Percentiles rank a stretch among this genome's conserved stretches.
Evolutionary conservation across 169 alveolate genomes (phyloP).

Genomic region (Prorocentrum cordatum): DNA sequence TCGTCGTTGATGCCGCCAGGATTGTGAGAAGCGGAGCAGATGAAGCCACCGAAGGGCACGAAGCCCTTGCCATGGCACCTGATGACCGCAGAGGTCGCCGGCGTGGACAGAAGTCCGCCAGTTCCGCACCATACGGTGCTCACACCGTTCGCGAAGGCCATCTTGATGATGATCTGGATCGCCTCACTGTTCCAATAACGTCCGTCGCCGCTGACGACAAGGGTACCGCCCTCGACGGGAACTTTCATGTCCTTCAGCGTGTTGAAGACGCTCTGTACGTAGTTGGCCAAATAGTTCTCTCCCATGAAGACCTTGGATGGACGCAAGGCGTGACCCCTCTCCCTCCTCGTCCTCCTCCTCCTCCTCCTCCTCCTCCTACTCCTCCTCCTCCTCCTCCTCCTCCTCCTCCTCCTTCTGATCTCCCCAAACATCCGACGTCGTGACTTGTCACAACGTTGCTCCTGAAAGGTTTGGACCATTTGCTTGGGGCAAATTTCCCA

Average conservation of each 20-base stretch:
- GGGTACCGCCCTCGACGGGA: not conserved
- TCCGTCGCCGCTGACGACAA: slow-evolving; percentile 73
- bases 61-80: slow-evolving; percentile 79
- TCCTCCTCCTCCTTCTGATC: too few species aligned
- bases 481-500: too few species aligned
- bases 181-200: slow-evolving; percentile 71
- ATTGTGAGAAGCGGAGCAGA: slow-evolving; percentile 92
- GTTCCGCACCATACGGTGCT: slow-evolving; percentile 72
- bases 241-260: not conserved
- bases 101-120: slow-evolving; percentile 34
- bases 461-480: too few species aligned
- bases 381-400: too few species aligned
- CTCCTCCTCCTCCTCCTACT: too few species aligned
- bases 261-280: slow-evolving; percentile 68
- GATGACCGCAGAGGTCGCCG: slow-evolving; percentile 77
- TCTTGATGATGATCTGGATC: slow-evolving; percentile 51
- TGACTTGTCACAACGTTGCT: too few species aligned
- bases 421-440: too few species aligned
- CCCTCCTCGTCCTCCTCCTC: too few species aligned
- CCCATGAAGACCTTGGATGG: slow-evolving; percentile 58
- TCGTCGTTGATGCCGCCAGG: slow-evolving; percentile 93
- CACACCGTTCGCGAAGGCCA: slow-evolving; percentile 74
- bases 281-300: slow-evolving; percentile 71
- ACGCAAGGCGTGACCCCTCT: too few species aligned
- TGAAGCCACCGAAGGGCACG: slow-evolving; percentile 86